phyloP scores from a whole-genome alignment of 495 filamentous ascomycete species.

The Eremomyces bilateralis region DNA sequence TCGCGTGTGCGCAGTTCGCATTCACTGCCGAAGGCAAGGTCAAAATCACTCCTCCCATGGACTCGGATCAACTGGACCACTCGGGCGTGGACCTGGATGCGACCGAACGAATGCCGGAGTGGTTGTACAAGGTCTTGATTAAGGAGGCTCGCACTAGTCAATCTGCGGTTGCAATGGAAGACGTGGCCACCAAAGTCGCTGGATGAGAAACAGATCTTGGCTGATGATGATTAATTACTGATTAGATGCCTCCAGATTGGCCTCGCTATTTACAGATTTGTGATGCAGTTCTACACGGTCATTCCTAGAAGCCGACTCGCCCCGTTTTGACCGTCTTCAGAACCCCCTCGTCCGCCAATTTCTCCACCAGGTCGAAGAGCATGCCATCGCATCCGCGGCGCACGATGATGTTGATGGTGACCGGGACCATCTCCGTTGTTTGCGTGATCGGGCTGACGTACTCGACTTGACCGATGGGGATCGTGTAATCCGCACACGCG shows the following conservation, averaged over 20 bases:
- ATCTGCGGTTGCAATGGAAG: background rate
- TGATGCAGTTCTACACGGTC: background rate
- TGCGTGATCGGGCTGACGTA: constrained; percentile 19
- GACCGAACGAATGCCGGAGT: constrained; percentile 6
- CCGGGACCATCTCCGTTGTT: constrained; percentile 21
- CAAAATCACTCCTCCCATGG: constrained; percentile 7
- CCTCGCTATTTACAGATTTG: background rate
- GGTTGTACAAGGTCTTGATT: constrained; percentile 8
- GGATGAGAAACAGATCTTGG: background rate
- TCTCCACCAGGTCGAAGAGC: constrained; percentile 24
- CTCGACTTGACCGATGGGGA: constrained; percentile 23
- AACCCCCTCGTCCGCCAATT: constrained; percentile 21
- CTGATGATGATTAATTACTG: no score
- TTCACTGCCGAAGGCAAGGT: constrained; percentile 12
- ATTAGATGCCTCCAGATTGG: background rate
- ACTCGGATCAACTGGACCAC: constrained; percentile 1
- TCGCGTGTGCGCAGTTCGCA: constrained; percentile 12
- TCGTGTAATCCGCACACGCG: constrained; percentile 20
- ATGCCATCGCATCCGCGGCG: constrained; percentile 24
- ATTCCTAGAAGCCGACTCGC: constrained; percentile 16
- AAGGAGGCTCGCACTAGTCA: constrained; percentile 6
- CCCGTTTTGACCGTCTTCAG: constrained; percentile 20
- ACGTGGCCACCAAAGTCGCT: background rate
- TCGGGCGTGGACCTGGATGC: constrained; percentile 1
- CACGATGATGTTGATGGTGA: constrained; percentile 22